A percentile compares a stretch with the other conserved stretches of the same genome.
Conservation (phyloP, 2,329 filamentous ascomycete genomes). For the Colletotrichum shisoi region DNA sequence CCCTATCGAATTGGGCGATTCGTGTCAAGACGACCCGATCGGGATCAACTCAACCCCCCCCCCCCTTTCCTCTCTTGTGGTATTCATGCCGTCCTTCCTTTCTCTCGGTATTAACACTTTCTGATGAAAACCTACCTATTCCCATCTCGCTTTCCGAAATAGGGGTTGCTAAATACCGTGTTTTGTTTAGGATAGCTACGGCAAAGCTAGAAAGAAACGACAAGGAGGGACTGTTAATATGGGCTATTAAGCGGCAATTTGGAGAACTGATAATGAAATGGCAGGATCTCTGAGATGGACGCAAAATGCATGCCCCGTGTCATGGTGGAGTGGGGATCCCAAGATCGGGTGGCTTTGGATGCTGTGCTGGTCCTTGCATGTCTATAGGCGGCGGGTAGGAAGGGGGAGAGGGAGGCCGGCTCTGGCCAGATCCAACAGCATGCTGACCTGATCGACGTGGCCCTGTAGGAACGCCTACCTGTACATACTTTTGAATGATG, state of each 20-base stretch:
- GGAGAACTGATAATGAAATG: not conserved
- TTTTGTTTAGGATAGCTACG: not conserved
- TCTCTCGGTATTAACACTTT: not conserved
- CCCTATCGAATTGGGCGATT: not conserved
- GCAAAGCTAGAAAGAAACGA: not conserved
- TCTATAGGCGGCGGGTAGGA: not conserved
- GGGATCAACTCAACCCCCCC: not conserved
- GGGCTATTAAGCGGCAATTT: not conserved
- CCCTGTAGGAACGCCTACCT: not conserved
- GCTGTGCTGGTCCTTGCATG: slow-evolving; percentile 1
- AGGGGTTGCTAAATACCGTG: not conserved
- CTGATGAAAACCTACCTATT: not conserved
- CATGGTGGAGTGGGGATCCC: not conserved
- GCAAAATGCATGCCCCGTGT: not conserved
- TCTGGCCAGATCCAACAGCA: not conserved
- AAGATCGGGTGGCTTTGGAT: not conserved
- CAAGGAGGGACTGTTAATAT: not conserved
- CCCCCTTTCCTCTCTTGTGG: not conserved
- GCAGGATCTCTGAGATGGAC: not conserved
- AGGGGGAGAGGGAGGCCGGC: not conserved
- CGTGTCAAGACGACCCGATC: not conserved
- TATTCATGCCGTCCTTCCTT: not conserved
- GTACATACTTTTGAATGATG: not conserved
- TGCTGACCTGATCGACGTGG: not conserved
- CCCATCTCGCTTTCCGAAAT: slow-evolving; percentile 6